Evolutionary conservation across 257 asterid species (phyloP), one percentile per base, ranked within the genome.

Genomic region (Nicotiana obtusifolia): DNA sequence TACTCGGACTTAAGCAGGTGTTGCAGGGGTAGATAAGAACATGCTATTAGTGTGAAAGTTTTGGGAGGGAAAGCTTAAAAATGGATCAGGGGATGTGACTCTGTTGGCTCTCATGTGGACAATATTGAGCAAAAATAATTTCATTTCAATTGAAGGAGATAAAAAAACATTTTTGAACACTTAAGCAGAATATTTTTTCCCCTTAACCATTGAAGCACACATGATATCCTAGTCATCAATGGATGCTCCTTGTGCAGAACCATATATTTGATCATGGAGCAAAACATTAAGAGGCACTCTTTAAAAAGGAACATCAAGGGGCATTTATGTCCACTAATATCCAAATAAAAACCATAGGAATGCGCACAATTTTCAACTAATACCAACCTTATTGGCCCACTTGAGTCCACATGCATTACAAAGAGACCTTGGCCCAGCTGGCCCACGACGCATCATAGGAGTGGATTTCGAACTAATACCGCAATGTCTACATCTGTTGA

Each of bases 401-500:
- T 90, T 93, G 81, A 95, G 97, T 60, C 98, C 98, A 82, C 98
- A 95, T 52, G 98, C 98, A 76, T 95, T 95, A 89, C 98, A 95
- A 66, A 95, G 89, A 66, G 98, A 93, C 90, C 97, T 88, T 56
- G 95, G 98, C 82, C 98, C 98, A 80, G 88, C 92, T 81, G 99
- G 98, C 78, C 99, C 99, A 77, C 98, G 97, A 30, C 99, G 94
- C 98, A 96, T 96, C 98, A 93, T 94, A 65, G 99, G 99, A 76
- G 99, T 96, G 66, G 94, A 86, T 84, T 96, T 96, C 47, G 99
- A 94, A 85, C 97, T 91, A 85, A 86, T 94, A 84, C 94, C 93
- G 83, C 99, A 96, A 83, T 94, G 97, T 82, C 89, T 89, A 86
- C 98, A 96, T 78, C 99, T 96, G 92, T 75, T 60, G 62, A 64